Evolutionary conservation across 2,329 filamentous ascomycete species (phyloP).

Genomic region (Exophiala dermatitidis): DNA sequence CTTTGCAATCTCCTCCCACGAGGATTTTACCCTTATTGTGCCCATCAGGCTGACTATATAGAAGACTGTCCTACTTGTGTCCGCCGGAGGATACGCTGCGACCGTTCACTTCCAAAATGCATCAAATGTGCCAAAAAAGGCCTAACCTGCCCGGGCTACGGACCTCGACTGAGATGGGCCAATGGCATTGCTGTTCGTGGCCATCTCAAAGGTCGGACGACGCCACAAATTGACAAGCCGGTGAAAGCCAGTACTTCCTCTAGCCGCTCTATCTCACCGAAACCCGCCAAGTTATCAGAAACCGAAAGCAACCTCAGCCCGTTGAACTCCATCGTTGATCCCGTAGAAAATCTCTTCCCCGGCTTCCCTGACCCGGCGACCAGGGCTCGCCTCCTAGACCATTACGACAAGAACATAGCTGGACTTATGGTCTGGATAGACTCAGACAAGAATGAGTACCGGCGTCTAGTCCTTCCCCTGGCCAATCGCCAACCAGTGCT

Average conservation of each 20-base stretch:
- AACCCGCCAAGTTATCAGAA: slow-evolving; percentile 4
- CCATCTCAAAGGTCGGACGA: slow-evolving; percentile 25
- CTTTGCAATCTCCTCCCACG: slow-evolving; percentile 1
- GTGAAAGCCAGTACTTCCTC: slow-evolving; percentile 6
- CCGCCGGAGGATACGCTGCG: slow-evolving; percentile 28
- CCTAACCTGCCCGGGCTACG: slow-evolving; percentile 28
- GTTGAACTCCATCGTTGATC: slow-evolving; percentile 3
- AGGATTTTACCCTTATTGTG: background rate
- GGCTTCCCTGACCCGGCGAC: slow-evolving; percentile 65
- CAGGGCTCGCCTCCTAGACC: slow-evolving; percentile 68
- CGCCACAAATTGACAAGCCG: slow-evolving; percentile 16
- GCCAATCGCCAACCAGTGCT: slow-evolving; percentile 17
- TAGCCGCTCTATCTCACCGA: slow-evolving; percentile 10
- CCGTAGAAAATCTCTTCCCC: slow-evolving; percentile 13
- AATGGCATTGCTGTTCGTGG: slow-evolving; percentile 28
- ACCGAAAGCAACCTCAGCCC: slow-evolving; percentile 1
- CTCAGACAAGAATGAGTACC: slow-evolving; percentile 20
- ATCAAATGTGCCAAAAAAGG: slow-evolving; percentile 28
- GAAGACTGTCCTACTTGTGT: slow-evolving; percentile 24
- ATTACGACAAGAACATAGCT: slow-evolving; percentile 21
- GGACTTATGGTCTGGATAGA: slow-evolving; percentile 24
- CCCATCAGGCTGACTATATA: slow-evolving; percentile 5
- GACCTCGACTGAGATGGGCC: slow-evolving; percentile 26
- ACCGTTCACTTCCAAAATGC: slow-evolving; percentile 26
- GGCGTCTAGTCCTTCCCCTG: slow-evolving; percentile 17